Conservation (phyloP, 164 flowering plant genomes). For the Vitis vinifera region DNA sequence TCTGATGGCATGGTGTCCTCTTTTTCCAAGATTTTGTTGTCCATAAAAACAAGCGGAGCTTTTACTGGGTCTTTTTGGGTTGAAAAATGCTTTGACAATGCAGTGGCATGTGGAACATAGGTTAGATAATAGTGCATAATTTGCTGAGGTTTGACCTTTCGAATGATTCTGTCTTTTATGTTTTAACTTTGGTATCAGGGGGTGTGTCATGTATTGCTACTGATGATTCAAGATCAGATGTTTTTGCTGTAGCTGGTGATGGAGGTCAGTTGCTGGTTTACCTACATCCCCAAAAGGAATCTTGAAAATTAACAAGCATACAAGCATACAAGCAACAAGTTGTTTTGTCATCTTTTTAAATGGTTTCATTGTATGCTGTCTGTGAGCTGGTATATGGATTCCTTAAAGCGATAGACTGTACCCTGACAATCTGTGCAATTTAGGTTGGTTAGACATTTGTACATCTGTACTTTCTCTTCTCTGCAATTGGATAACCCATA, state of each 20-base stretch:
- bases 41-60: not conserved
- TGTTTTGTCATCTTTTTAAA: not conserved
- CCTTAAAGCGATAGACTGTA: not conserved
- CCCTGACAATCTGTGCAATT: not conserved
- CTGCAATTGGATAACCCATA: too few relatives aligned
- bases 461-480: not conserved
- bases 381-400: not conserved
- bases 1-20: not conserved
- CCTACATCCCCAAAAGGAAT: constrained; percentile 19
- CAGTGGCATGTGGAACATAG: not conserved
- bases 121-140: too few relatives aligned
- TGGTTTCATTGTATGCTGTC: not conserved
- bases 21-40: not conserved
- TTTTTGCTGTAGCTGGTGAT: constrained; percentile 59
- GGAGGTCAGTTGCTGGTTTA: constrained; percentile 53
- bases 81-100: not conserved
- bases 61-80: not conserved
- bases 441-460: not conserved
- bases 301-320: constrained; percentile 2
- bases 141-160: not conserved
- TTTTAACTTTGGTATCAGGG: constrained; percentile 33
- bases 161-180: not conserved
- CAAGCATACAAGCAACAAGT: not conserved
- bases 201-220: constrained; percentile 60
- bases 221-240: constrained; percentile 46